Conservation (phyloP, 495 filamentous ascomycete species). For the Cercophora newfieldiana region DNA sequence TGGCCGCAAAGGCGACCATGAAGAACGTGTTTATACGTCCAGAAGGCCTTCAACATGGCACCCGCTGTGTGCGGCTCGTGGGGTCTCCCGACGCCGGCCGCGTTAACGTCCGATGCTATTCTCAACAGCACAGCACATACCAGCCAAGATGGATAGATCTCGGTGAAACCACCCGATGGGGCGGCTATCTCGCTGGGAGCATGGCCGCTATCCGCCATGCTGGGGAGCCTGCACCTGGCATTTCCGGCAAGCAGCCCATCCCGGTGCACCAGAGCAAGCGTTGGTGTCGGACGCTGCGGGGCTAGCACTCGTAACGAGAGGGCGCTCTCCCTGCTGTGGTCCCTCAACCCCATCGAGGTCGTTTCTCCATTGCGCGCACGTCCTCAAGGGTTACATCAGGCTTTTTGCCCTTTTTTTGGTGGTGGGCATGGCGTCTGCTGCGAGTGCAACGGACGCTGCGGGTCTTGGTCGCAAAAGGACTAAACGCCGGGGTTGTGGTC, state of each 20-base stretch:
- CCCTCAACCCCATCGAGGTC: slow-evolving; percentile 11
- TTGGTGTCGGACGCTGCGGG: not conserved
- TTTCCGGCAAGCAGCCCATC: not conserved
- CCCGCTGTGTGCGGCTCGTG: not conserved
- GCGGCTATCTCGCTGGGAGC: slow-evolving; percentile 6
- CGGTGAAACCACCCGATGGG: slow-evolving; percentile 19
- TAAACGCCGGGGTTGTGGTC: slow-evolving; percentile 26
- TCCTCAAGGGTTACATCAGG: slow-evolving; percentile 3
- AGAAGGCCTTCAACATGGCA: not conserved
- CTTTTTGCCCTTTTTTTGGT: not conserved
- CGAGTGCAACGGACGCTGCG: slow-evolving; percentile 1
- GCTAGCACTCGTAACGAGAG: not conserved
- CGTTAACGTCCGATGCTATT: not conserved
- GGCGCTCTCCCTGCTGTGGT: not conserved
- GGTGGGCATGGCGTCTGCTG: slow-evolving; percentile 4
- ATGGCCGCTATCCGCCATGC: not conserved
- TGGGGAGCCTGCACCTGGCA: not conserved
- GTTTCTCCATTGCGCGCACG: slow-evolving; percentile 17
- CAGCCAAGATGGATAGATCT: slow-evolving; percentile 15
- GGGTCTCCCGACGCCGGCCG: slow-evolving; percentile 3
- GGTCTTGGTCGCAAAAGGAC: not conserved
- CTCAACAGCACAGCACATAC: not conserved
- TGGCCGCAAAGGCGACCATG: not conserved
- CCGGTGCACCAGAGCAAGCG: not conserved
- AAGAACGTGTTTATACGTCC: not conserved